A percentile compares a stretch with the other conserved stretches of the same genome.
Conservation (phyloP, 148 eudicot species). For the Rhododendron mucronatum region DNA sequence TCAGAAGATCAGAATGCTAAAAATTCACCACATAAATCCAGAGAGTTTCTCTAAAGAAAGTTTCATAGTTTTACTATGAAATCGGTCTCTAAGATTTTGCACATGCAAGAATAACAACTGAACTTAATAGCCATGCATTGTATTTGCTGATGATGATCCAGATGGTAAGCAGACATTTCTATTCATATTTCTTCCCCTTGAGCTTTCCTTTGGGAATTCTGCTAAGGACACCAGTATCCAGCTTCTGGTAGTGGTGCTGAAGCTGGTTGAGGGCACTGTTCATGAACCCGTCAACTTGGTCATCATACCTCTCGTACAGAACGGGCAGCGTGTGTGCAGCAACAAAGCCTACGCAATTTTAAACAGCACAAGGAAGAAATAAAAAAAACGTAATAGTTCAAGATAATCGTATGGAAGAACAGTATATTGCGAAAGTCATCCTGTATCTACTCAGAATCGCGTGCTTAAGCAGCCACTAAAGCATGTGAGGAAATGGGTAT, state of each 20-base stretch:
- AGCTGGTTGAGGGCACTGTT: slow-evolving; percentile 36
- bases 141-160: not conserved
- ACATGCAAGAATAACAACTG: not conserved
- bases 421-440: not conserved
- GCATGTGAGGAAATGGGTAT: not conserved
- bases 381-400: not conserved
- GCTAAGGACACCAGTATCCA: slow-evolving; percentile 53
- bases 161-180: not conserved
- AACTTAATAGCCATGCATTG: not conserved
- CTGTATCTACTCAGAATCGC: not conserved
- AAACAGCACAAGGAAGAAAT: not conserved
- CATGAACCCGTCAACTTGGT: slow-evolving; percentile 57
- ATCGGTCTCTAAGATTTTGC: not conserved
- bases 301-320: slow-evolving; percentile 69
- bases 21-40: not conserved
- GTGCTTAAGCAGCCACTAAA: not conserved
- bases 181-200: slow-evolving; percentile 51
- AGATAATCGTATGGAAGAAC: too few species aligned
- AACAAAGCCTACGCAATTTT: slow-evolving; percentile 45
- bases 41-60: not conserved
- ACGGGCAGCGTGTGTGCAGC: slow-evolving; percentile 78
- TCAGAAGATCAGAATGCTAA: not conserved
- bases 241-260: slow-evolving; percentile 56
- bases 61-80: not conserved
- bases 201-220: slow-evolving; percentile 40